These are phyloP conservation scores for Penicillium janthinellum DNA, from an alignment of 2,329 filamentous ascomycete species.

Conservation along the genomic window DNA sequence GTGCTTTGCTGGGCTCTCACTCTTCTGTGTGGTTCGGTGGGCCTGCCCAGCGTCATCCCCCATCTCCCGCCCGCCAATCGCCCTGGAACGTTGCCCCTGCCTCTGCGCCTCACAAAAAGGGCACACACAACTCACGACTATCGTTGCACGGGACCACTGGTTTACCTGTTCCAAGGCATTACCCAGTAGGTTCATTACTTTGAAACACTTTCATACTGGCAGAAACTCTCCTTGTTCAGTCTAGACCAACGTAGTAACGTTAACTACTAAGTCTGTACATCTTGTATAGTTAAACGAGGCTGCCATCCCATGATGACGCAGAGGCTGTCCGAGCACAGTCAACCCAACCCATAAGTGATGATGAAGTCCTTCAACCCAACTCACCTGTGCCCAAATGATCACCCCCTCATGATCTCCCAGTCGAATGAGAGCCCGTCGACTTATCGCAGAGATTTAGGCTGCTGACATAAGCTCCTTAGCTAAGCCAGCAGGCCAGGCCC, in stretches of 20 bases:
- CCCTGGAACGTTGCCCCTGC: constrained; percentile 17
- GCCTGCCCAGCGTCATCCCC: constrained; percentile 41
- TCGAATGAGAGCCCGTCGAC: constrained; percentile 27
- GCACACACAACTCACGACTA: neutral
- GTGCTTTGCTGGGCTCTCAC: neutral
- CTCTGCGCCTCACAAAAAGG: constrained; percentile 21
- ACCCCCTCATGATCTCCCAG: constrained; percentile 22
- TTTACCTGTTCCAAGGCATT: constrained; percentile 13
- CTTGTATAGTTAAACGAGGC: neutral
- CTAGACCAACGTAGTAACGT: neutral
- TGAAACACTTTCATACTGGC: neutral
- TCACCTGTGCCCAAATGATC: neutral
- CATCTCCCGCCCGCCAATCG: constrained; percentile 40
- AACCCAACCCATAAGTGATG: neutral
- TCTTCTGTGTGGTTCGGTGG: constrained; percentile 45
- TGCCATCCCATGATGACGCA: neutral
- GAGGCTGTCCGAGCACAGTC: neutral
- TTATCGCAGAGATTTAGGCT: constrained; percentile 31
- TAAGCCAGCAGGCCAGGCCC: neutral
- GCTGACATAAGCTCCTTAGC: constrained; percentile 11
- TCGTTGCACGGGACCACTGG: too few species aligned
- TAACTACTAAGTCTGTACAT: neutral
- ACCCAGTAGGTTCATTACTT: neutral
- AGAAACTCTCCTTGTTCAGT: neutral
- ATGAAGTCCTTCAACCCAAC: neutral